Evolutionary conservation across 805 yeast species (phyloP).

Genomic region (Komagataella pseudopastoris): DNA sequence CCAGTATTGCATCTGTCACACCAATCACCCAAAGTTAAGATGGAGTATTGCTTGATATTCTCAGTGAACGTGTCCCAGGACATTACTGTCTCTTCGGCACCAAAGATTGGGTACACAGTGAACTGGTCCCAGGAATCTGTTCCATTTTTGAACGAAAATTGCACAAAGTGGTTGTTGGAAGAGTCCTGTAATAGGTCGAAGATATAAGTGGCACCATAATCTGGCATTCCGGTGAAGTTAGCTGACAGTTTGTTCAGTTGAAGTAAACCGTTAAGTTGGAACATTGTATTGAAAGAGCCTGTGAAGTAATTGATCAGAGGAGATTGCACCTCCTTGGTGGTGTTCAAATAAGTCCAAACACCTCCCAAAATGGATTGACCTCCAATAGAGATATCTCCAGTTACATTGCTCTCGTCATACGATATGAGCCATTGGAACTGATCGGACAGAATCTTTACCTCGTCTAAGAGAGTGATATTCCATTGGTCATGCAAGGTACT

Average conservation of each 20-base stretch:
- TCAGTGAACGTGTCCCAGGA: slow-evolving; percentile 22
- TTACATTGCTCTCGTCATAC: slow-evolving; percentile 15
- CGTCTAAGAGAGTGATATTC: slow-evolving; percentile 16
- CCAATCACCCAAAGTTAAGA: slow-evolving; percentile 20
- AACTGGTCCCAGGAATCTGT: slow-evolving; percentile 21
- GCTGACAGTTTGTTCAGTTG: slow-evolving; percentile 19
- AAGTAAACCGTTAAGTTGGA: slow-evolving; percentile 22
- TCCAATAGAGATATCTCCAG: slow-evolving; percentile 22
- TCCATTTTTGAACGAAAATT: slow-evolving; percentile 33
- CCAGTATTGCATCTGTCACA: slow-evolving; percentile 23
- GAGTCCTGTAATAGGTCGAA: slow-evolving; percentile 24
- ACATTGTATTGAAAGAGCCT: slow-evolving; percentile 32
- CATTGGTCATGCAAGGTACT: slow-evolving; percentile 20
- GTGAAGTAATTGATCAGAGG: slow-evolving; percentile 28
- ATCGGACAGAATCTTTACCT: slow-evolving; percentile 24
- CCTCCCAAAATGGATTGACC: slow-evolving; percentile 26
- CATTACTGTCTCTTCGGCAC: slow-evolving; percentile 15
- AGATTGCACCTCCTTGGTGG: slow-evolving; percentile 18
- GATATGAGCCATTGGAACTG: slow-evolving; percentile 23
- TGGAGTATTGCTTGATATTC: slow-evolving; percentile 13
- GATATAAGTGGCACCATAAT: slow-evolving; percentile 30
- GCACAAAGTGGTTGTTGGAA: slow-evolving; percentile 19
- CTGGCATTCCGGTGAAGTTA: slow-evolving; percentile 31
- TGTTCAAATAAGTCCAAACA: slow-evolving; percentile 19
- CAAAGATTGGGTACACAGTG: slow-evolving; percentile 23